Conservation (phyloP, 2,329 filamentous ascomycete genomes). For the Orbilia javanica region DNA sequence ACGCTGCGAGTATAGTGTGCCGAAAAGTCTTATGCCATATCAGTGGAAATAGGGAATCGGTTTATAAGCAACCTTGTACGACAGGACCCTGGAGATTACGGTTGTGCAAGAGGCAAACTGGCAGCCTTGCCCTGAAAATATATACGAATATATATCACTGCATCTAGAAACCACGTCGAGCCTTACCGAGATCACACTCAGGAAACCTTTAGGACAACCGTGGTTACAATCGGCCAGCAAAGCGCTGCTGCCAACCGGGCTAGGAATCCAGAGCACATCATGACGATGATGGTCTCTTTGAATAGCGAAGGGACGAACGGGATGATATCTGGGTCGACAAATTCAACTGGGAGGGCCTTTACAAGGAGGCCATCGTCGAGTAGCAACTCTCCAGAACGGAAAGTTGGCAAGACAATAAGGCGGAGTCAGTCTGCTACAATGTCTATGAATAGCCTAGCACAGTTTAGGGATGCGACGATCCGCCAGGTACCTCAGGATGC, state of each 20-base stretch:
- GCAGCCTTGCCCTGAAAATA: conserved; percentile 10
- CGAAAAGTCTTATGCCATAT: conserved; percentile 35
- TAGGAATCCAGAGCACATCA: conserved; percentile 3
- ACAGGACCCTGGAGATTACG: conserved; percentile 3
- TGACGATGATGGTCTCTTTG: conserved; percentile 49
- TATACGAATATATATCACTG: background rate
- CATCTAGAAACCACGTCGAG: conserved; percentile 9
- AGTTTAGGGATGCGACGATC: conserved; percentile 55
- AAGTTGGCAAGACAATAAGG: conserved; percentile 28
- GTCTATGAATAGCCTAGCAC: conserved; percentile 37
- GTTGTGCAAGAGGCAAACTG: conserved; percentile 19
- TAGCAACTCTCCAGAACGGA: conserved; percentile 46
- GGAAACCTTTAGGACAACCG: conserved; percentile 17
- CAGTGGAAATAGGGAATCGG: conserved; percentile 15
- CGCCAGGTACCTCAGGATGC: conserved; percentile 30
- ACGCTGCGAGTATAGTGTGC: conserved; percentile 12
- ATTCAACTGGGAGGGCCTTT: conserved; percentile 20
- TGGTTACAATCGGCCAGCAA: conserved; percentile 12
- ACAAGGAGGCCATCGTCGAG: conserved; percentile 34
- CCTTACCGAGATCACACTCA: conserved; percentile 18
- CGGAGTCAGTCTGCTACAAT: conserved; percentile 52
- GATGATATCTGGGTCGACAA: conserved; percentile 20
- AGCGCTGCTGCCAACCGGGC: conserved; percentile 4
- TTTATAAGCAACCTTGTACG: conserved; percentile 26
- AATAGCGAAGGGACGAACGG: conserved; percentile 31